Evolutionary conservation across 768 basidiomycete genomes (phyloP).

Genomic region (Asterophora lycoperdoides): DNA sequence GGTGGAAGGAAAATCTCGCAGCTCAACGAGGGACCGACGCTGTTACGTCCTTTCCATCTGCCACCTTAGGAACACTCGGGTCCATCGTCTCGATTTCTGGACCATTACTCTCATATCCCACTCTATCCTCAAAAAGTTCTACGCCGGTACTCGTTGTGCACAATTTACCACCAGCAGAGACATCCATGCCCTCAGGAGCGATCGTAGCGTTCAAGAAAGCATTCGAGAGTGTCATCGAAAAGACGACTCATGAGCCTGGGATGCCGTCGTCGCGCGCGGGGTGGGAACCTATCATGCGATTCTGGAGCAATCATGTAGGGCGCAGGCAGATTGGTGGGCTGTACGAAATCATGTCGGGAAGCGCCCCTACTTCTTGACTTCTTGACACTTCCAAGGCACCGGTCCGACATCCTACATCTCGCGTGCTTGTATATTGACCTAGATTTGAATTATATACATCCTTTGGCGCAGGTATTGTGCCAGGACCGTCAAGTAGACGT

Average conservation of each 20-base stretch:
- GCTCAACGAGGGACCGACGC: constrained; percentile 7
- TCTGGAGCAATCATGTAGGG: constrained; percentile 72
- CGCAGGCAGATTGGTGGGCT: constrained; percentile 56
- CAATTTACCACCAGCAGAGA: constrained; percentile 44
- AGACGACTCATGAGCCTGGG: constrained; percentile 43
- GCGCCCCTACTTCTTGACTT: background rate
- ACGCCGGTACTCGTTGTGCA: constrained; percentile 64
- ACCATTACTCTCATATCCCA: constrained; percentile 76
- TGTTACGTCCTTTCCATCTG: constrained; percentile 10
- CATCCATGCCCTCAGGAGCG: constrained; percentile 39
- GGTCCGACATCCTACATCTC: too few species aligned
- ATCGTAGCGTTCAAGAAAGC: constrained; percentile 57
- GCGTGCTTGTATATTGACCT: too few species aligned
- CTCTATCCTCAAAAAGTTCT: constrained; percentile 42
- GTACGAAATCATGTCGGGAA: constrained; percentile 62
- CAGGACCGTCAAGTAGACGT: too few species aligned
- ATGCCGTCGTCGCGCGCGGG: constrained; percentile 78
- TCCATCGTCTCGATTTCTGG: constrained; percentile 69
- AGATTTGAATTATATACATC: too few species aligned
- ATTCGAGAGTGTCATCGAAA: constrained; percentile 47
- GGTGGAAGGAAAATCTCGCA: constrained; percentile 43
- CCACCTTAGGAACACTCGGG: constrained; percentile 39
- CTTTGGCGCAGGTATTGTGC: too few species aligned
- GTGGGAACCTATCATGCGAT: constrained; percentile 82
- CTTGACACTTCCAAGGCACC: background rate